phyloP scores from a whole-genome alignment of 140 eudicot genomes.

The Stevia rebaudiana region DNA sequence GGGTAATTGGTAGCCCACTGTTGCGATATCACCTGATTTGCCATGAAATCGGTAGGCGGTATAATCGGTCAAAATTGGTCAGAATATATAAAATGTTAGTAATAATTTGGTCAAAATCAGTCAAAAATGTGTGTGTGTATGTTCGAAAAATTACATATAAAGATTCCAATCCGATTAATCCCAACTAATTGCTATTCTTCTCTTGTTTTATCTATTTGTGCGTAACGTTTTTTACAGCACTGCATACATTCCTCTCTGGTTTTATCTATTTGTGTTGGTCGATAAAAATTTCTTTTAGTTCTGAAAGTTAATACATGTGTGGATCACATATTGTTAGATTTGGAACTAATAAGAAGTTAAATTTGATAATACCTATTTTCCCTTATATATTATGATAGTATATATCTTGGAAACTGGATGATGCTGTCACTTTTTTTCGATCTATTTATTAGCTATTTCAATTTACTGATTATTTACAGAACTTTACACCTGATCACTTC shows the following conservation, averaged over 20 bases:
- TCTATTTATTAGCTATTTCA: slow-evolving; percentile 14
- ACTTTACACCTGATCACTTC: slow-evolving; percentile 18
- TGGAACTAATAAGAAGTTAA: background rate
- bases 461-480: slow-evolving; percentile 7
- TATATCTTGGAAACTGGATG: background rate
- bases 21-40: too few species aligned
- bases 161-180: too few species aligned
- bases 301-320: background rate
- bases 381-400: background rate
- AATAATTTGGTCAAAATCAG: too few species aligned
- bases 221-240: too few species aligned
- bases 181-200: too few species aligned
- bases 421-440: slow-evolving; percentile 6
- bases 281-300: background rate
- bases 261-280: background rate
- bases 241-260: background rate
- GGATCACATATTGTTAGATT: background rate
- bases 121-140: too few species aligned
- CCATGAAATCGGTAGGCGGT: too few species aligned
- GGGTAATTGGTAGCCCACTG: too few species aligned
- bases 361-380: background rate
- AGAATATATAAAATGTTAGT: too few species aligned
- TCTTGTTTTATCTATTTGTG: too few species aligned
- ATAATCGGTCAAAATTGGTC: too few species aligned
- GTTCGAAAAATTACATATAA: too few species aligned